Evolutionary conservation across 257 asterid genomes (phyloP), one percentile per base, ranked within the genome.

Genomic region (Primulina tabacum): DNA sequence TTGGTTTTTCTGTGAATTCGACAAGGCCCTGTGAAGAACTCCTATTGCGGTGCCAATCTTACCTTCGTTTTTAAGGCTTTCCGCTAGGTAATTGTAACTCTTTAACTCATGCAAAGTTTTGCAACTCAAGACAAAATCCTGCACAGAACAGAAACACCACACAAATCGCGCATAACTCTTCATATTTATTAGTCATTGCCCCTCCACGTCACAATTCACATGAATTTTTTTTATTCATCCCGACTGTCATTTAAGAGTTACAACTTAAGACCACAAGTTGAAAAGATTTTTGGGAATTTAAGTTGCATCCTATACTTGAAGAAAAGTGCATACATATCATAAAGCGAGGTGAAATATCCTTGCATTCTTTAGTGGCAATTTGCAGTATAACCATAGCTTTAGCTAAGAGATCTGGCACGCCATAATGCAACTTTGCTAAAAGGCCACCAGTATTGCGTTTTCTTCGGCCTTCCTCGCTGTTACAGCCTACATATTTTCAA

Each of bases 391-490:
- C 62, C 60, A 76, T 60, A 67, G 95, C 89, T 80, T 87, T 89
- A 58, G 76, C 79, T 33, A 89, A 76, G 71, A 81, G 74, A 30
- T 85, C 88, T 70, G 73, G 64, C 40, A 87, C 81, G 16, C 95
- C 96, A 17, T 40, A 78, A 65, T 89, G 96, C 79, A 89, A 74
- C 77, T 87, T 87, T 11, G 84, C 80, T 75, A 89, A 72, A 65
- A 89, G 86, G 5, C 78, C 79, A n/a, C 67, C 80, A 2, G 83
- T 71, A 26, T 77, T 89, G 53, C 88, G 26, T 82, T 84, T 78
- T 81, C 84, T 78, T 83, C 89, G 26, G 86, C 92, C 73, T 84
- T 87, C 71, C 79, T 85, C n/a, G 82, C 90, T 21, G 88, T 76
- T 62, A 84, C 90, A 63, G 92, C 92, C 96, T 87, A 78, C 7